Evolutionary conservation across 2,329 filamentous ascomycete genomes (phyloP).

Genomic region (Metarhizium sp.): DNA sequence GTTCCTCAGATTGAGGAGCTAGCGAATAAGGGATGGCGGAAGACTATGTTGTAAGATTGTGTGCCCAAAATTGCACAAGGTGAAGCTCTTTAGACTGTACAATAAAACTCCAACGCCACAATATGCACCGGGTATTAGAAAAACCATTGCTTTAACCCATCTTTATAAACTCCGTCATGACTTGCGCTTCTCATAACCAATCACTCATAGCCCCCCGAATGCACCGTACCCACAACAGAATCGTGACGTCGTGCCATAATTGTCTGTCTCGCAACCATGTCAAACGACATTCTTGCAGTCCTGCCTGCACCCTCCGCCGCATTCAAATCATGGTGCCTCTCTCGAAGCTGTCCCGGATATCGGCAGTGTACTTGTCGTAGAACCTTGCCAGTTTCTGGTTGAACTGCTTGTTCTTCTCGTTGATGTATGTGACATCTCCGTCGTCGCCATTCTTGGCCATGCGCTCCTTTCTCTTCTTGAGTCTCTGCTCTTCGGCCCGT

Average conservation of each 20-base stretch:
- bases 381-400: constrained; percentile 94
- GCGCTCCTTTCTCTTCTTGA: constrained; percentile 80
- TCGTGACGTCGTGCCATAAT: not conserved
- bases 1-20: constrained; percentile 71
- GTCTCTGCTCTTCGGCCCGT: constrained; percentile 76
- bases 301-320: constrained; percentile 2
- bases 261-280: not conserved
- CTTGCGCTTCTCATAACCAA: not conserved
- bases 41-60: constrained; percentile 64
- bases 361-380: constrained; percentile 97
- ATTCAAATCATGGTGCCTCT: constrained; percentile 82
- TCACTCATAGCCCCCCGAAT: not conserved
- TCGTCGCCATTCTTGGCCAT: constrained; percentile 73
- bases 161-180: not conserved
- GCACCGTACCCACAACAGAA: not conserved
- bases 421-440: constrained; percentile 95
- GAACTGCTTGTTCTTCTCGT: constrained; percentile 99
- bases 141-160: constrained; percentile 4
- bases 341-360: constrained; percentile 97
- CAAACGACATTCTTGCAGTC: not conserved
- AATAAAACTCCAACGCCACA: constrained; percentile 4
- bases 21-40: constrained; percentile 77
- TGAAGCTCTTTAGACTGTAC: constrained; percentile 23
- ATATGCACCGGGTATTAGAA: constrained; percentile 4
- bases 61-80: constrained; percentile 2